phyloP scores from a whole-genome alignment of 2,329 filamentous ascomycete species.

The Beauveria australis region DNA sequence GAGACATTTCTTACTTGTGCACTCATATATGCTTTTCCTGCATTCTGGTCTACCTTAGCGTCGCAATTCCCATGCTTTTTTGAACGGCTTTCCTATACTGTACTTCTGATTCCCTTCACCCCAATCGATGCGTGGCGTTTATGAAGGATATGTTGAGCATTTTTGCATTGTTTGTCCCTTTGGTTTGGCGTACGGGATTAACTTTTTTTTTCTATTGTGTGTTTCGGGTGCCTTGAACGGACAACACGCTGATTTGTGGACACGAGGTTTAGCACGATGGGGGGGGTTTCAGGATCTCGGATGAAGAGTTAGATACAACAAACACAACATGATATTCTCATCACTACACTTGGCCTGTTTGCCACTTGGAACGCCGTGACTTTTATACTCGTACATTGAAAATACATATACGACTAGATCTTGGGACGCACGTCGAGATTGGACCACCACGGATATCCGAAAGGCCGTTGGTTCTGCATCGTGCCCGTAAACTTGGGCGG shows the following conservation, averaged over 20 bases:
- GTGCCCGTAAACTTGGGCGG: slow-evolving; percentile 52
- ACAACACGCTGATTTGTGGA: neutral
- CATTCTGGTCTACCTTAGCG: slow-evolving; percentile 7
- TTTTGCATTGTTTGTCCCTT: neutral
- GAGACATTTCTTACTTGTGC: neutral
- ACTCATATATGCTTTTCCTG: neutral
- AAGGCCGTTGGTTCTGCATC: slow-evolving; percentile 51
- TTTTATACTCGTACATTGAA: neutral
- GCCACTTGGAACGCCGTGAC: neutral
- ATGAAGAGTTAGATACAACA: slow-evolving; percentile 1
- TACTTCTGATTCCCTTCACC: neutral
- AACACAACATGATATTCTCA: neutral
- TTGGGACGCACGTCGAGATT: slow-evolving; percentile 29
- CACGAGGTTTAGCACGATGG: neutral
- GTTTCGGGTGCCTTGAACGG: neutral
- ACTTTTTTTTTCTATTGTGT: neutral
- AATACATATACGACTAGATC: slow-evolving; percentile 17
- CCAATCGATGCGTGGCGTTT: neutral
- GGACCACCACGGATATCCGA: slow-evolving; percentile 61
- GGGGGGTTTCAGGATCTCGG: slow-evolving; percentile 2
- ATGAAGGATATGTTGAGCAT: slow-evolving; percentile 2
- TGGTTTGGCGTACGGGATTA: neutral
- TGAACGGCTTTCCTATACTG: neutral
- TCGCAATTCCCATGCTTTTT: slow-evolving; percentile 2
- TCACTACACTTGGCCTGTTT: neutral